Evolutionary conservation across 176 grass and related monocot genomes (phyloP), one percentile per base, ranked within the genome.

Genomic region (Rhipidocladum racemiflorum): DNA sequence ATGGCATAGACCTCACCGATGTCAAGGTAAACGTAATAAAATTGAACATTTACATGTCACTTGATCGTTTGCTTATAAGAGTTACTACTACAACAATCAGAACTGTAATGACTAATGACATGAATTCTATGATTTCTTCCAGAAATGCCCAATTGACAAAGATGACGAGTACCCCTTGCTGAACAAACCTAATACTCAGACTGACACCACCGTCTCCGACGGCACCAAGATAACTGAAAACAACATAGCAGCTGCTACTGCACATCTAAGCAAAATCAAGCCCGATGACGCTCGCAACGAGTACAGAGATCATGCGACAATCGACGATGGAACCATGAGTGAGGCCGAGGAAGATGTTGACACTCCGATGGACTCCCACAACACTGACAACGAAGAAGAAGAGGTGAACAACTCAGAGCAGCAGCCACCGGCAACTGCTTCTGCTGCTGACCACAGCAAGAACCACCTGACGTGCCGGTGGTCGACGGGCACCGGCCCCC

Each of bases 401-500:
- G 56, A 42, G 9, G 59, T 4, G 59, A 23, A 54, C 5, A 65
- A 40, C 18, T 61, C 79, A 39, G 42, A 38, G 40, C 13, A 30
- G 49, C 0, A 29, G 14, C 4, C 66, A 10, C 21, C 49, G 28
- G 49, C 38, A 13, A 45, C 1, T 2, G 74, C 0, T 4, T 27
- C 4, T 4, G 66, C 24, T 4, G 72, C 60, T 42, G 59, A 39
- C 25, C 20, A 42, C 10, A 61, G 61, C 21, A 63, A 84, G 50
- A 85, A 88, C 81, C 76, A 87, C 68, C 40, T 66, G 36, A 72
- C 65, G 16, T 85, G 91, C 49, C 89, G 94, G 80, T 99, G 97
- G 97, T 87, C 89, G 3, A 88, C 93, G 9, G 93, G 93, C 1
- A 84, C 83, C 0, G 97, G 97, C 5, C 85, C 91, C 8, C 91